Evolutionary conservation across 164 flowering plant species (phyloP).

Genomic region (Macadamia integrifolia): DNA sequence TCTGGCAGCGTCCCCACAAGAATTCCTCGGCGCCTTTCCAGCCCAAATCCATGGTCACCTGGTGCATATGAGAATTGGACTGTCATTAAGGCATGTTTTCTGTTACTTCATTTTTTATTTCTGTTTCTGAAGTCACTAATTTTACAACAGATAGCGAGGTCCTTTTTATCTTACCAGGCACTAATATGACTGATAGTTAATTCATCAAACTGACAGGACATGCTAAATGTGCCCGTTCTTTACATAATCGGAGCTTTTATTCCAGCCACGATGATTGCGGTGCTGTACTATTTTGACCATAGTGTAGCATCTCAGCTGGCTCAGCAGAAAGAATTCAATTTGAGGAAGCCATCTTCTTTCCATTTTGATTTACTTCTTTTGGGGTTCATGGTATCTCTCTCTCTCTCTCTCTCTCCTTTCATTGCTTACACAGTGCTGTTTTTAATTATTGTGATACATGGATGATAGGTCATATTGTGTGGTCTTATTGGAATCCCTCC

Average conservation of each 20-base stretch:
- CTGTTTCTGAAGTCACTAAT: no score
- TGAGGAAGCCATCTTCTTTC: slow-evolving; percentile 91
- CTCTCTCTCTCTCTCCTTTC: slow-evolving; percentile 1
- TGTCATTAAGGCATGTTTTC: slow-evolving; percentile 60
- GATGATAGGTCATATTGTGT: slow-evolving; percentile 66
- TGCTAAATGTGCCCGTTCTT: slow-evolving; percentile 82
- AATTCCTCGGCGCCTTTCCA: slow-evolving; percentile 84
- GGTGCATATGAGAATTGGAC: slow-evolving; percentile 98
- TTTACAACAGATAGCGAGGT: not conserved
- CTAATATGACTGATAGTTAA: not conserved
- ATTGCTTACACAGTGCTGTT: not conserved
- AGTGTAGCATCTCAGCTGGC: slow-evolving; percentile 99
- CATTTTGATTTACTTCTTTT: slow-evolving; percentile 92
- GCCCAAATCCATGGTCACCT: slow-evolving; percentile 99
- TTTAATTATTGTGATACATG: slow-evolving; percentile 2
- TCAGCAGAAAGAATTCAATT: slow-evolving; percentile 95
- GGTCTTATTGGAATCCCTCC: slow-evolving; percentile 99
- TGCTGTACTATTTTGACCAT: slow-evolving; percentile 96
- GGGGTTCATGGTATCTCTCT: slow-evolving; percentile 72
- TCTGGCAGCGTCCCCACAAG: slow-evolving; percentile 68
- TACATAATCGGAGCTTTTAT: slow-evolving; percentile 93
- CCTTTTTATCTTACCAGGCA: not conserved
- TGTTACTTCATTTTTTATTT: not conserved
- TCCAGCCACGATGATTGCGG: slow-evolving; percentile 99
- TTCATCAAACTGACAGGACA: slow-evolving; percentile 55